These are phyloP conservation scores for Phytophthora crassamura DNA, from an alignment of 352 stramenopile genomes.

Conservation along the genomic window DNA sequence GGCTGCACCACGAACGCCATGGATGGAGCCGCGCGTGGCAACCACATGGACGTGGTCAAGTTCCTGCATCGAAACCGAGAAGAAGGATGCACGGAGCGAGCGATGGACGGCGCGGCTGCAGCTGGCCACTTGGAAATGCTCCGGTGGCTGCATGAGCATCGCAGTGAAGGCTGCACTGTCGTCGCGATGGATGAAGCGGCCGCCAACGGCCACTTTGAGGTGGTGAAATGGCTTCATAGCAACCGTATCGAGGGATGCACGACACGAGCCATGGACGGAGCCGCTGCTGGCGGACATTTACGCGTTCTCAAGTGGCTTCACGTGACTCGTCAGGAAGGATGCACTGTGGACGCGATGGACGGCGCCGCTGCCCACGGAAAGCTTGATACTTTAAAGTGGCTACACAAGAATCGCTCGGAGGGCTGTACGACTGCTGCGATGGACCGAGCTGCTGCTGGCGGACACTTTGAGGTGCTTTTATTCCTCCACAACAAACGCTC, in stretches of 20 bases:
- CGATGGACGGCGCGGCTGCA: slow-evolving; percentile 43
- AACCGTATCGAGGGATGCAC: slow-evolving; percentile 42
- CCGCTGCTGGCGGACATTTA: slow-evolving; percentile 35
- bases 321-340: slow-evolving; percentile 37
- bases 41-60: slow-evolving; percentile 40
- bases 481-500: slow-evolving; percentile 42
- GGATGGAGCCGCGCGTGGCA: slow-evolving; percentile 34
- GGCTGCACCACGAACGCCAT: slow-evolving; percentile 44
- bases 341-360: slow-evolving; percentile 47
- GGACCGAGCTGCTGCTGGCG: slow-evolving; percentile 37
- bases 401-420: slow-evolving; percentile 37
- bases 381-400: slow-evolving; percentile 39
- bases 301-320: slow-evolving; percentile 43
- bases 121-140: slow-evolving; percentile 37
- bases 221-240: slow-evolving; percentile 43
- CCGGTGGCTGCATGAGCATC: slow-evolving; percentile 41
- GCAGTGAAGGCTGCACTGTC: slow-evolving; percentile 32
- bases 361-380: slow-evolving; percentile 36
- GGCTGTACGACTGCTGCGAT: slow-evolving; percentile 44
- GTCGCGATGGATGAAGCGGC: slow-evolving; percentile 41
- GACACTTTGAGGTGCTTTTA: slow-evolving; percentile 49
- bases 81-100: slow-evolving; percentile 40
- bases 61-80: slow-evolving; percentile 44
- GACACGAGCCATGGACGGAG: slow-evolving; percentile 36
- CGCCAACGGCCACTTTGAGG: slow-evolving; percentile 35